Evolutionary conservation across 1,284 basidiomycete species (phyloP).

Genomic region (Meripilus lineatus): DNA sequence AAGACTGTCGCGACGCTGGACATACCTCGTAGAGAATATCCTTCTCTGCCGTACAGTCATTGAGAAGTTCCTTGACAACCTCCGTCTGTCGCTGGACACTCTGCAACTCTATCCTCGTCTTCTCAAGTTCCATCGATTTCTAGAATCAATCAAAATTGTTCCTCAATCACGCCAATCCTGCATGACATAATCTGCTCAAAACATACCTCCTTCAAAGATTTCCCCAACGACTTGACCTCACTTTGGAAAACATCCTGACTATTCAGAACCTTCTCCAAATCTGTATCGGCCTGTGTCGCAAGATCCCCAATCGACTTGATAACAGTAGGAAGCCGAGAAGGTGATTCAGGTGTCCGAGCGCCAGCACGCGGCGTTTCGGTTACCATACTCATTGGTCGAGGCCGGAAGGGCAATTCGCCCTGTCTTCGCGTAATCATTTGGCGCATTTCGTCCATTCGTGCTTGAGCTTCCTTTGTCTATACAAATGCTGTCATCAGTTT

Average conservation of each 20-base stretch:
- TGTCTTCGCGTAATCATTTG: slow-evolving; percentile 59
- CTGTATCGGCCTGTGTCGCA: slow-evolving; percentile 52
- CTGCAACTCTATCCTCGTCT: slow-evolving; percentile 58
- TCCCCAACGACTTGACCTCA: slow-evolving; percentile 43
- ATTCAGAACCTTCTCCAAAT: slow-evolving; percentile 44
- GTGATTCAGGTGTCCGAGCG: slow-evolving; percentile 3
- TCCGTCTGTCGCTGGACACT: slow-evolving; percentile 71
- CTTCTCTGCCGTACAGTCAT: slow-evolving; percentile 78
- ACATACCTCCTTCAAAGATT: slow-evolving; percentile 54
- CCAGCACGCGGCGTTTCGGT: slow-evolving; percentile 17
- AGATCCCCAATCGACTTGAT: slow-evolving; percentile 44
- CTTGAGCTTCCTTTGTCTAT: slow-evolving; percentile 67
- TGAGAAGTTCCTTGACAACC: slow-evolving; percentile 68
- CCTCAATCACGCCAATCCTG: no score
- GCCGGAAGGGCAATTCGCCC: slow-evolving; percentile 46
- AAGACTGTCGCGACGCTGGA: no score
- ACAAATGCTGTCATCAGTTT: no score
- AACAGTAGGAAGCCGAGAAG: slow-evolving; percentile 10
- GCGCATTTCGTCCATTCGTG: slow-evolving; percentile 75
- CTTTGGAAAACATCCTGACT: slow-evolving; percentile 49
- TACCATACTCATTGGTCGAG: slow-evolving; percentile 31
- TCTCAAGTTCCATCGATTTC: slow-evolving; percentile 56
- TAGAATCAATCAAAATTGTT: no score
- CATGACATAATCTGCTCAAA: background rate
- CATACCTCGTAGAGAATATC: slow-evolving; percentile 91